A percentile compares a stretch with the other conserved stretches of the same genome.
These are phyloP conservation scores for Haplosporangium sp. DNA, from an alignment of 371 early-diverging fungal species.

Conservation along the genomic window DNA sequence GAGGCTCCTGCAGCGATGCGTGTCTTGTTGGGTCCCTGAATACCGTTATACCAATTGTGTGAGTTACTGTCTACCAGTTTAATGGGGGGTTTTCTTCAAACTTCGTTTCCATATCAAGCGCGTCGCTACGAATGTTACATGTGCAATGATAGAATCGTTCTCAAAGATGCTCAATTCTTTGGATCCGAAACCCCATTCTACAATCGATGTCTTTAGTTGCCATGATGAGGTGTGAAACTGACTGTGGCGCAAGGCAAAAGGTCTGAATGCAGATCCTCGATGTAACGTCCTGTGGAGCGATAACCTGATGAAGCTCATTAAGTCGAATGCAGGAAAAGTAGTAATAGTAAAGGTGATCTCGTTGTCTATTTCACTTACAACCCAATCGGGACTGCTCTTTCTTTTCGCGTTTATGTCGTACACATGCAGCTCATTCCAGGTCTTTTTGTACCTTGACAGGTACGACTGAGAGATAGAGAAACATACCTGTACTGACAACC, in stretches of 20 bases:
- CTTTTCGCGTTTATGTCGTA: too few species aligned
- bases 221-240: slow-evolving; percentile 33
- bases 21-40: slow-evolving; percentile 30
- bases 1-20: slow-evolving; percentile 52
- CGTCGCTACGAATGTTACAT: slow-evolving; percentile 7
- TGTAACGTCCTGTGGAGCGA: slow-evolving; percentile 3
- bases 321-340: background rate
- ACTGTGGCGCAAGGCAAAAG: background rate
- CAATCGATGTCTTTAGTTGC: slow-evolving; percentile 22
- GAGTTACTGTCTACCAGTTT: too few species aligned
- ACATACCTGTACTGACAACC: too few species aligned
- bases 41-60: background rate
- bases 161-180: slow-evolving; percentile 25
- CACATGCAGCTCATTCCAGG: too few species aligned
- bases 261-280: background rate
- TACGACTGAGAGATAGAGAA: too few species aligned
- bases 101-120: too few species aligned
- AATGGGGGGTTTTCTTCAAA: too few species aligned
- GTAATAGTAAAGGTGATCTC: too few species aligned
- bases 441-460: too few species aligned
- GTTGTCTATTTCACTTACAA: too few species aligned
- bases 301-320: too few species aligned
- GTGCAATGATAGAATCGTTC: slow-evolving; percentile 20
- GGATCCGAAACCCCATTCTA: slow-evolving; percentile 47
- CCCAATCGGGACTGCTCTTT: slow-evolving; percentile 16